phyloP scores from a whole-genome alignment of 176 grass and related monocot genomes.

The Musa troglodytarum region DNA sequence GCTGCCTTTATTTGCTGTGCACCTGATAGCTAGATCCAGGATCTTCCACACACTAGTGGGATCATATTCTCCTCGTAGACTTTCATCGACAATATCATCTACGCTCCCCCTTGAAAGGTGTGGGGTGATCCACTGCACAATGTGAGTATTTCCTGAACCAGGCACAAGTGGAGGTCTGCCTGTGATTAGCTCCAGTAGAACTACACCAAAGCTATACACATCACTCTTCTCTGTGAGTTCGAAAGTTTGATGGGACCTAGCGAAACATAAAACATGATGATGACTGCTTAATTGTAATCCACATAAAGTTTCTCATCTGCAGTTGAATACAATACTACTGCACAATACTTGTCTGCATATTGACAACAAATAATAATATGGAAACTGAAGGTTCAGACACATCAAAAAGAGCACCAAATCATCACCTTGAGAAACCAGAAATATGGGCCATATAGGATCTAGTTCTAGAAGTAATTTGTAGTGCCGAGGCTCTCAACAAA shows the following conservation, averaged over 20 bases:
- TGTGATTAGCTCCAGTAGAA: constrained; percentile 1
- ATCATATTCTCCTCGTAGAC: neutral
- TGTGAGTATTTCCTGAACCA: neutral
- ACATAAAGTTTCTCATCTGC: neutral
- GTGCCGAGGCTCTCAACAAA: no score
- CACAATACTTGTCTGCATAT: no score
- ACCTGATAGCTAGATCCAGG: neutral
- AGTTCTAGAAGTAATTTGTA: no score
- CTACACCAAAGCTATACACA: neutral
- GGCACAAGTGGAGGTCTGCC: neutral
- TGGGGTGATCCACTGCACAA: neutral
- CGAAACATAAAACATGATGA: neutral
- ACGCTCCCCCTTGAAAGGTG: neutral
- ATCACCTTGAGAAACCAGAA: no score
- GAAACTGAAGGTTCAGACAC: no score
- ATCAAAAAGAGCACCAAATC: no score
- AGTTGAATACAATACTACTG: no score
- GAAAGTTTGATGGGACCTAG: neutral
- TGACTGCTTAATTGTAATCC: neutral
- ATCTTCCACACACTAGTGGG: neutral
- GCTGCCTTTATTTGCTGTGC: neutral
- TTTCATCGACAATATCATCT: neutral
- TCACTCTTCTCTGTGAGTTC: neutral
- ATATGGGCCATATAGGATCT: no score
- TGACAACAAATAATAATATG: no score